These are phyloP conservation scores for Eucalyptus marginata DNA, from an alignment of 345 rosid species.

Conservation along the genomic window DNA sequence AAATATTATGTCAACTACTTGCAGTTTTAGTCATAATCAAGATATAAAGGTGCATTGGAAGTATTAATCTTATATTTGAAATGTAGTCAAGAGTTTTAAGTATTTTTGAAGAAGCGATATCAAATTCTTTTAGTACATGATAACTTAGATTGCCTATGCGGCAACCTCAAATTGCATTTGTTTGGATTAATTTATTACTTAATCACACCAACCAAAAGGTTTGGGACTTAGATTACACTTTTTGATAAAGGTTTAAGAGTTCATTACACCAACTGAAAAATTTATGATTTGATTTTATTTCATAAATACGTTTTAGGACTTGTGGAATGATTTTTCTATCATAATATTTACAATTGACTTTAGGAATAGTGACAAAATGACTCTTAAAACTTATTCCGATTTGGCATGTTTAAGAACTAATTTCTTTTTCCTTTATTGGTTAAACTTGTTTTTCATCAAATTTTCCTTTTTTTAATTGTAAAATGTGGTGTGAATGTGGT, in stretches of 20 bases:
- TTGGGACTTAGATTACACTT: neutral
- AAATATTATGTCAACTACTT: too few relatives aligned
- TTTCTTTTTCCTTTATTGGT: fast-evolving
- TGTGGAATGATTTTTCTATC: fast-evolving
- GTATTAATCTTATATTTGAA: too few relatives aligned
- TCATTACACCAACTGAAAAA: neutral
- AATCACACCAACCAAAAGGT: fast-evolving
- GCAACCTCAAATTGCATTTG: neutral
- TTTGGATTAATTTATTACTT: neutral
- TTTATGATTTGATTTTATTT: neutral
- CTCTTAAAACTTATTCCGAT: neutral
- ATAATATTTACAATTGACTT: neutral
- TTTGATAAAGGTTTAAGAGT: neutral
- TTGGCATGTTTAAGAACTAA: neutral
- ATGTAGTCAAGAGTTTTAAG: neutral
- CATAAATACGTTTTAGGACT: neutral
- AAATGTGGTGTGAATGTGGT: neutral
- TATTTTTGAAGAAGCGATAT: neutral
- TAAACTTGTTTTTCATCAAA: neutral
- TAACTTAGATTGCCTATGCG: neutral
- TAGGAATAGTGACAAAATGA: neutral
- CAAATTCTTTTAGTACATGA: neutral
- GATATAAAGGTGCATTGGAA: neutral
- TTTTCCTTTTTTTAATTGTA: neutral
- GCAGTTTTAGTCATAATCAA: too few relatives aligned